A percentile compares a stretch with the other conserved stretches of the same genome.
phyloP scores from a whole-genome alignment of 805 yeast genomes.

The Monosporozyma solicola region DNA sequence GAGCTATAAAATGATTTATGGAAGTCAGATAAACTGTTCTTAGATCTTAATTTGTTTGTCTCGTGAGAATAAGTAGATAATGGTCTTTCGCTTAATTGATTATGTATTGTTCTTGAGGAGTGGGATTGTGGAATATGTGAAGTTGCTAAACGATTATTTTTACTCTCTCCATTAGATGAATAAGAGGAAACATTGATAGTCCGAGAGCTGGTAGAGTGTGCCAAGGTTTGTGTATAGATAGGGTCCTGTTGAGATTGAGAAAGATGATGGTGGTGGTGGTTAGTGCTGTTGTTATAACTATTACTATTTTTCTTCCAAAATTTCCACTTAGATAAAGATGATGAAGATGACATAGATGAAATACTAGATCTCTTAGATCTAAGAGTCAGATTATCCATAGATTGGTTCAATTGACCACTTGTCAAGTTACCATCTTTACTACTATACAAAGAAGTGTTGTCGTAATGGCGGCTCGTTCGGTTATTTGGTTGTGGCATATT shows the following conservation, averaged over 20 bases:
- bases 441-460: background rate
- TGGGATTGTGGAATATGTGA: background rate
- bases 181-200: background rate
- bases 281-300: background rate
- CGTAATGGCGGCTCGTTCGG: background rate
- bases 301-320: slow-evolving; percentile 27
- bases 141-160: background rate
- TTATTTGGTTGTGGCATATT: background rate
- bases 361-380: slow-evolving; percentile 11
- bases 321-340: slow-evolving; percentile 22
- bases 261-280: background rate
- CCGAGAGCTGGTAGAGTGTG: slow-evolving; percentile 1
- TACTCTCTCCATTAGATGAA: background rate
- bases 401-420: background rate
- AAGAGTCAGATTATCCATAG: slow-evolving; percentile 5
- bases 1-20: slow-evolving; percentile 13
- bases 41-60: slow-evolving; percentile 9
- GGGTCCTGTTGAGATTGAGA: background rate
- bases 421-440: background rate
- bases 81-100: slow-evolving; percentile 2
- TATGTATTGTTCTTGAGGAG: background rate
- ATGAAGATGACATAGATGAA: slow-evolving; percentile 15
- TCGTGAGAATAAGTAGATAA: slow-evolving; percentile 3
- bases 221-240: background rate
- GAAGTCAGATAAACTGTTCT: slow-evolving; percentile 18